Evolutionary conservation across 2,329 filamentous ascomycete genomes (phyloP).

Genomic region (Scedosporium minutisporum): DNA sequence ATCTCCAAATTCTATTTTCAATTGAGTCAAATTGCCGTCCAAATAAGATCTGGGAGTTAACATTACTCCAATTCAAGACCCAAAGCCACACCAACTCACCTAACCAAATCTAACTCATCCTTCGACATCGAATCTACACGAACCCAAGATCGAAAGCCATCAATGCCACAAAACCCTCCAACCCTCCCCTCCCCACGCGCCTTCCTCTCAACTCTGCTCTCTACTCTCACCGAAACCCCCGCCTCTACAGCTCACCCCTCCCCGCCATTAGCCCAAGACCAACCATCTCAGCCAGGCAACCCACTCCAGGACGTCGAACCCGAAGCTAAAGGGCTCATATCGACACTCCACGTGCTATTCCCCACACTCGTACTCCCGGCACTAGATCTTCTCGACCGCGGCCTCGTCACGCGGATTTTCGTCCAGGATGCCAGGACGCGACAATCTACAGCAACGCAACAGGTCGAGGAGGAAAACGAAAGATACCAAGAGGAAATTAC

Average conservation of each 20-base stretch:
- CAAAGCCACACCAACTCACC: too few species aligned
- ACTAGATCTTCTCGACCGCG: slow-evolving; percentile 75
- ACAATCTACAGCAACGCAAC: not conserved
- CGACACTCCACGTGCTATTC: slow-evolving; percentile 78
- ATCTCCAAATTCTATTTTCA: too few species aligned
- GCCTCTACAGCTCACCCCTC: slow-evolving; percentile 15
- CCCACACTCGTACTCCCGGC: slow-evolving; percentile 73
- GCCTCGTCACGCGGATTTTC: slow-evolving; percentile 52
- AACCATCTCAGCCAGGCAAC: slow-evolving; percentile 14
- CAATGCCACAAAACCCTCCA: not conserved
- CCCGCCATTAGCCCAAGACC: slow-evolving; percentile 21
- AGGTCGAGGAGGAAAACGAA: not conserved
- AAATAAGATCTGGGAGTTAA: too few species aligned
- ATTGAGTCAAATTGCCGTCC: too few species aligned
- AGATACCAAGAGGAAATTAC: not conserved
- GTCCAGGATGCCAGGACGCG: not conserved
- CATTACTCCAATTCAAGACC: too few species aligned
- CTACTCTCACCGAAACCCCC: slow-evolving; percentile 21
- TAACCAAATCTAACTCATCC: not conserved
- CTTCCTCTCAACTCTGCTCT: slow-evolving; percentile 40
- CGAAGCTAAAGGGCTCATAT: slow-evolving; percentile 36
- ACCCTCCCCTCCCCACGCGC: slow-evolving; percentile 26
- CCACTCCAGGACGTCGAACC: slow-evolving; percentile 18
- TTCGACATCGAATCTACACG: not conserved
- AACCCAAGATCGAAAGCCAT: too few species aligned